Evolutionary conservation across 192 early-diverging fungal species (phyloP), one percentile per base, ranked within the genome.

Genomic region (Coemansia brasiliensis): DNA sequence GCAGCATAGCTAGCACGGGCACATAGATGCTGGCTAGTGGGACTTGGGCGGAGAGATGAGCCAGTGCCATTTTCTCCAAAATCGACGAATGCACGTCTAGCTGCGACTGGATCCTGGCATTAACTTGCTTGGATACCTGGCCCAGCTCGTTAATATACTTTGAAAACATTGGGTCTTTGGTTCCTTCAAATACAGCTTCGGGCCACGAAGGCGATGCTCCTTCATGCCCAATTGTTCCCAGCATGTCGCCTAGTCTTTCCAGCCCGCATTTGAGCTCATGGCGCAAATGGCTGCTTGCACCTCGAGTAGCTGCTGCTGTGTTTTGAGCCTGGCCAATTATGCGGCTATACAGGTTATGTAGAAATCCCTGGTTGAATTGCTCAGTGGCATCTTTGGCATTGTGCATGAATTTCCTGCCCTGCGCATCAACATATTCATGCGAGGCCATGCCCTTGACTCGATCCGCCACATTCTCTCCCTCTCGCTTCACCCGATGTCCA

Each of bases 141-240:
- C 54, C 39, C 40, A 78, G 74, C 15, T 63, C 52, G 11, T 64
- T 56, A 32, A 70, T 49, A 20, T 71, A 71, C 44, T 59, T 48
- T 17, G 57, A 35, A 38, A 71, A 58, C 17, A 42, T 32, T 5
- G 64, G 61, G 22, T 71, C 65, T 27, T 54, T 63, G 39, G 53
- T 60, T n/a, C 45, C 57, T 12, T 63, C 60, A 51, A 78, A 56
- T 39, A 64, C 55, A 12, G 61, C 61, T 24, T 78, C 68, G 27
- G 68, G 68, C 74, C 74, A 78, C n/a, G 58, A 45, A 2, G 74
- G 56, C 53, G 63, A 54, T 8, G 44, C 57, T 3, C 55, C 59
- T 1, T 59, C 32, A 26, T 49, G 53, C 5, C 29, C 49, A 18
- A 57, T 39, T 1, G 61, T 20, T 15, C 40, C 52, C 3, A 66